Conservation (phyloP, 805 yeast genomes). For the Cyberlindnera misumaiensis region DNA sequence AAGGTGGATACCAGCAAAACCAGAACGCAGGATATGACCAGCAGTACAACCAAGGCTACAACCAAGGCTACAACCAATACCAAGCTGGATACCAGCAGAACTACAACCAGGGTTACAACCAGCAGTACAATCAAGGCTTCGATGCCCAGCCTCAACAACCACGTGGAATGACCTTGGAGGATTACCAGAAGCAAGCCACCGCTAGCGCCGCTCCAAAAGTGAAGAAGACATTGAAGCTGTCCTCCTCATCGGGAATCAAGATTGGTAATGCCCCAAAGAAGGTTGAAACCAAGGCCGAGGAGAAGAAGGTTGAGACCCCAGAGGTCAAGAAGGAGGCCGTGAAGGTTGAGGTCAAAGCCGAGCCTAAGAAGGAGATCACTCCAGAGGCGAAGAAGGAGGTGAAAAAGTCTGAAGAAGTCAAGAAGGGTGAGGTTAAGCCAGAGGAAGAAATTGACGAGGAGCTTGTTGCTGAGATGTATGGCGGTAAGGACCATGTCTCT, state of each 20-base stretch:
- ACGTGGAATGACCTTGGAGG: slow-evolving; percentile 72
- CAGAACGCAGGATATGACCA: slow-evolving; percentile 13
- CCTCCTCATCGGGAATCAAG: slow-evolving; percentile 59
- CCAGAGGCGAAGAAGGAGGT: slow-evolving; percentile 22
- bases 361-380: slow-evolving; percentile 8
- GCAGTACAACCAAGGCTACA: slow-evolving; percentile 11
- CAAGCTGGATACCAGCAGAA: slow-evolving; percentile 21
- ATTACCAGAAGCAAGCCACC: slow-evolving; percentile 58
- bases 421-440: slow-evolving; percentile 15
- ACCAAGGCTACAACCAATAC: slow-evolving; percentile 10
- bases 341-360: slow-evolving; percentile 6
- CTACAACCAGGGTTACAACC: slow-evolving; percentile 19
- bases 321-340: slow-evolving; percentile 23
- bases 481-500: slow-evolving; percentile 95
- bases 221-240: slow-evolving; percentile 62
- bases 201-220: slow-evolving; percentile 24
- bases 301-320: slow-evolving; percentile 16
- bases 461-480: slow-evolving; percentile 86
- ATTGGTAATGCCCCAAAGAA: slow-evolving; percentile 44
- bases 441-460: slow-evolving; percentile 83
- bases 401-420: slow-evolving; percentile 22
- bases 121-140: slow-evolving; percentile 9
- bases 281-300: slow-evolving; percentile 26
- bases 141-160: slow-evolving; percentile 24
- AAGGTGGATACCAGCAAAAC: slow-evolving; percentile 16